Evolutionary conservation across 2,329 filamentous ascomycete species (phyloP), one percentile per base, ranked within the genome.

Genomic region (Xylaria multiplex): DNA sequence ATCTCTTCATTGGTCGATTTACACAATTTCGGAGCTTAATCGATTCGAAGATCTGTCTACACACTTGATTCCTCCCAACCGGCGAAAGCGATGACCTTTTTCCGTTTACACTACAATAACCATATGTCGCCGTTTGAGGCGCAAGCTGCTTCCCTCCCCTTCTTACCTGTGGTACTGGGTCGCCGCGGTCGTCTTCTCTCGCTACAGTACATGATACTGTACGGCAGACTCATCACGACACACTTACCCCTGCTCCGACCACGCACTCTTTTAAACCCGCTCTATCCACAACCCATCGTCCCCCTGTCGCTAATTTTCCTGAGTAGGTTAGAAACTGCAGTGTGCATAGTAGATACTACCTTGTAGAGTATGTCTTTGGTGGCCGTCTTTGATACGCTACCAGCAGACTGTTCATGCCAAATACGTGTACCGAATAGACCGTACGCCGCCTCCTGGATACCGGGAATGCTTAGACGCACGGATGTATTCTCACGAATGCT

Each of bases 241-340:
- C 14, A 35, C 42, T 14, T 9, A 53, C 40, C 45, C 50, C 30
- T 60, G 35, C 35, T 48, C 37, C 24, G 22, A 64, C 55, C 30
- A 57, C n/a, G 32, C 57, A 11, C 40, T 55, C 27, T 40, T 35
- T 19, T 19, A 43, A 32, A 57, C 48, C 43, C 37, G 53, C 58
- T 62, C 49, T 55, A 65, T 59, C 65, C 62, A 65, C 65, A 52
- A 30, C 45, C 42, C 48, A 16, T 8, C 35, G 60, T 32, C 19
- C 11, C 35, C 49, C 35, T 55, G 53, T 65, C 58, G 30, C 57
- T 45, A 35, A 43, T 30, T 19, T 54, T 52, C 6, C 45, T 27
- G 3, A 42, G 22, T 27, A 37, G 45, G 46, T 43, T 59, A 56
- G 27, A 24, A 54, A 8, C 8, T 37, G 35, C 11, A 8, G 35